These are phyloP conservation scores for Backusella macrospora DNA, from an alignment of 192 early-diverging fungal genomes.

Conservation along the genomic window DNA sequence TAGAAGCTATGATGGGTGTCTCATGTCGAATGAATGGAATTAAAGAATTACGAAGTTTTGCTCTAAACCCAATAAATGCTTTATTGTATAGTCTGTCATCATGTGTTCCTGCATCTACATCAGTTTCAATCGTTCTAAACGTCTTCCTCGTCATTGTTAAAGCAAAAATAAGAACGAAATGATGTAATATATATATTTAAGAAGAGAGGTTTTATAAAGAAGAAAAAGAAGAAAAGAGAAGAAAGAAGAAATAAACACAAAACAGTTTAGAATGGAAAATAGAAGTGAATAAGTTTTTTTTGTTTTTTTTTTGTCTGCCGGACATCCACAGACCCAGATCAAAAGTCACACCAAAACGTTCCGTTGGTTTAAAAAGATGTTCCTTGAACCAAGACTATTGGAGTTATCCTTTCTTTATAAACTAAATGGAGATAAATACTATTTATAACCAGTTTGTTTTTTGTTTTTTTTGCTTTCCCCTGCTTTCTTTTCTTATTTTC, in stretches of 20 bases:
- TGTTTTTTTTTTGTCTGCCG: not conserved
- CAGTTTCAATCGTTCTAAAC: constrained; percentile 34
- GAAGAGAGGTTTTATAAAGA: not conserved
- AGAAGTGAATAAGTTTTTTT: not conserved
- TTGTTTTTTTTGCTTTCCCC: not conserved
- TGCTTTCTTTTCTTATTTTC: not conserved
- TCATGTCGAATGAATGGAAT: constrained; percentile 51
- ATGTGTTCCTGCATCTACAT: constrained; percentile 56
- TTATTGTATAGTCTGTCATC: constrained; percentile 55
- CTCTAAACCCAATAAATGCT: constrained; percentile 47
- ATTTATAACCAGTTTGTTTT: too few relatives aligned
- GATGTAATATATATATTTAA: not conserved
- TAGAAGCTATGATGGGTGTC: constrained; percentile 46
- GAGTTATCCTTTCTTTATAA: too few relatives aligned
- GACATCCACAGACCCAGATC: not conserved
- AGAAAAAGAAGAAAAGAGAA: constrained; percentile 11
- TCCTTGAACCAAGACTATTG: not conserved
- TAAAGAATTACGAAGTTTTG: constrained; percentile 45
- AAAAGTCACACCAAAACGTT: constrained; percentile 9
- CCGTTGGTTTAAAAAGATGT: not conserved
- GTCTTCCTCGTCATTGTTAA: constrained; percentile 29
- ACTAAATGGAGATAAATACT: too few relatives aligned
- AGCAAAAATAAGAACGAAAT: not conserved
- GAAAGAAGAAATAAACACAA: constrained; percentile 7
- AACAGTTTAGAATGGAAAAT: too few relatives aligned